Evolutionary conservation across 1,284 basidiomycete genomes (phyloP).

Genomic region (Tilletia setariae): DNA sequence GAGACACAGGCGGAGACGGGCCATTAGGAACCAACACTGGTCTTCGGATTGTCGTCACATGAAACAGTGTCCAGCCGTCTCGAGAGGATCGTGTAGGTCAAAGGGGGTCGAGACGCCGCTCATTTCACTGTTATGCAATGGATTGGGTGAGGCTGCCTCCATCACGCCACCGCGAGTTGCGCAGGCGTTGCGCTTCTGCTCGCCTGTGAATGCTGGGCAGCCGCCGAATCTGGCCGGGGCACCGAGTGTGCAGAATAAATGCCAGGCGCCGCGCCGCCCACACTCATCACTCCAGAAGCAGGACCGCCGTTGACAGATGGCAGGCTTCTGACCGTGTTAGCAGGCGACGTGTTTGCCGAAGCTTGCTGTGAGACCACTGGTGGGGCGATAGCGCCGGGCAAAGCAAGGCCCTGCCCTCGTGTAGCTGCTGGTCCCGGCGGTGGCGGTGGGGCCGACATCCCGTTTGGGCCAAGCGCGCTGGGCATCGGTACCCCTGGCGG

Average conservation of each 20-base stretch:
- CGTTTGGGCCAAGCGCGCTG: background rate
- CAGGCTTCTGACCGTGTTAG: background rate
- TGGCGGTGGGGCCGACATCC: background rate
- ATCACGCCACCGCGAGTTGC: no score
- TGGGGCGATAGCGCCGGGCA: background rate
- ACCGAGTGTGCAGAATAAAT: slow-evolving; percentile 7
- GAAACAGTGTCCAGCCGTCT: no score
- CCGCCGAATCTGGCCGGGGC: background rate
- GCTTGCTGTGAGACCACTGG: background rate
- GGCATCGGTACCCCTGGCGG: slow-evolving; percentile 10
- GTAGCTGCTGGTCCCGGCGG: background rate
- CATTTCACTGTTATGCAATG: no score
- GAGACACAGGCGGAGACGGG: no score
- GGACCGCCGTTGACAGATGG: background rate
- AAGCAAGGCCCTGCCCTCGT: background rate
- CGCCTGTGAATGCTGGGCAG: no score
- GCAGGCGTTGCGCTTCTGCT: no score
- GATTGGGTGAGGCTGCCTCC: no score
- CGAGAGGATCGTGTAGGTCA: no score
- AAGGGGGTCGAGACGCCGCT: no score
- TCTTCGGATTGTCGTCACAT: no score
- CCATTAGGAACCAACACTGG: no score
- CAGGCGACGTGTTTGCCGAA: background rate
- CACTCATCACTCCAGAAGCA: background rate
- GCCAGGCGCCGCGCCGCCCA: background rate